phyloP scores from a whole-genome alignment of 768 basidiomycete genomes.

The Daedalea quercina region DNA sequence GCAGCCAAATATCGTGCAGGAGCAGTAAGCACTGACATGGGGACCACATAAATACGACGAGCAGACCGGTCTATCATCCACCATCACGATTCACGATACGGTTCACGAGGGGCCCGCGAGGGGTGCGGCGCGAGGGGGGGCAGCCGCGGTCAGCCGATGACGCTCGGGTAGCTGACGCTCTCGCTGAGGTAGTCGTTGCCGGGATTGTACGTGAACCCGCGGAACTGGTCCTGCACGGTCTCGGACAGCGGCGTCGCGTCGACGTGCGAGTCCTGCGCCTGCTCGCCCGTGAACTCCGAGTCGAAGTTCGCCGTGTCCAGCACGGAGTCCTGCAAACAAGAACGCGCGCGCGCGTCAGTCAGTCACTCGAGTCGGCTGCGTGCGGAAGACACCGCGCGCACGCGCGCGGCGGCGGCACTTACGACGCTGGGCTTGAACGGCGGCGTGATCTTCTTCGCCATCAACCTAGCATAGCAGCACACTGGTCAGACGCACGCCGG shows the following conservation, averaged over 20 bases:
- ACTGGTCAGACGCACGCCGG: no score
- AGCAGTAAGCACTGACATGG: background rate
- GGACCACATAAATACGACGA: background rate
- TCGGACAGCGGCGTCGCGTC: conserved; percentile 88
- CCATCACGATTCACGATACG: no score
- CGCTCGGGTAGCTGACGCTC: conserved; percentile 58
- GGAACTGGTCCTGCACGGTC: conserved; percentile 96
- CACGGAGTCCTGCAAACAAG: conserved; percentile 62
- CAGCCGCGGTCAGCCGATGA: conserved; percentile 22
- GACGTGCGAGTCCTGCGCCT: conserved; percentile 92
- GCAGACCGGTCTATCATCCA: background rate
- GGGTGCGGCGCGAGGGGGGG: background rate
- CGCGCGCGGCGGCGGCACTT: no score
- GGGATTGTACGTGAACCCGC: conserved; percentile 85
- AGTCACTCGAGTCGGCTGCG: no score
- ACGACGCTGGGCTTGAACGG: conserved; percentile 97
- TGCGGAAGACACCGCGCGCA: no score
- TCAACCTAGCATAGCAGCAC: conserved; percentile 39
- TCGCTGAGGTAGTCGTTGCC: conserved; percentile 80
- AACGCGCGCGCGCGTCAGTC: no score
- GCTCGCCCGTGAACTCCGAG: conserved; percentile 93
- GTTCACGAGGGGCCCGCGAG: no score
- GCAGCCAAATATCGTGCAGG: background rate
- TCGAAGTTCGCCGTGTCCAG: conserved; percentile 97
- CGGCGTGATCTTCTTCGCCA: conserved; percentile 94